A percentile compares a stretch with the other conserved stretches of the same genome.
These are phyloP conservation scores for Neurospora crassa DNA, from an alignment of 2,329 filamentous ascomycete genomes.

Conservation along the genomic window DNA sequence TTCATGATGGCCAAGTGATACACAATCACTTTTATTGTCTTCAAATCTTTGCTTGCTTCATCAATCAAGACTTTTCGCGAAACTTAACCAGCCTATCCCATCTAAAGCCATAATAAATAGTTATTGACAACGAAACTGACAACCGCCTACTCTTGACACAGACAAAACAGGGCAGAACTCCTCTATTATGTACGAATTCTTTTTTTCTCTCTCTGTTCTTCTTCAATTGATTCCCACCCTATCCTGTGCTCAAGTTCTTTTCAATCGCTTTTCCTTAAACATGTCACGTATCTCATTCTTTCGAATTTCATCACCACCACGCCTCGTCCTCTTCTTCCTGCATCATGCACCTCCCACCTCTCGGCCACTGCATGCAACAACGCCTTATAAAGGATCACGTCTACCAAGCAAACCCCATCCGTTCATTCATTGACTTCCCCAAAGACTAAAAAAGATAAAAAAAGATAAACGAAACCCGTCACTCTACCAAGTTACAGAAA, in stretches of 20 bases:
- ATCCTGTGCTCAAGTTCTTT: neutral
- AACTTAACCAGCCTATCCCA: neutral
- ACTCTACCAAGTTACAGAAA: slow-evolving; percentile 43
- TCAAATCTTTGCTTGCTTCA: neutral
- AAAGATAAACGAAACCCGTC: neutral
- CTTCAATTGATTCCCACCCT: neutral
- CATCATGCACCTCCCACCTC: neutral
- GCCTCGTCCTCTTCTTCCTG: neutral
- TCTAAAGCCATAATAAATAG: neutral
- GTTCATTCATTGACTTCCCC: neutral
- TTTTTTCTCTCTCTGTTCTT: neutral
- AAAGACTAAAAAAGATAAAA: neutral
- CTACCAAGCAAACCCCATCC: slow-evolving; percentile 1
- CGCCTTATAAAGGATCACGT: neutral
- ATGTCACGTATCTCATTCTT: neutral
- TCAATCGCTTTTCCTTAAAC: neutral
- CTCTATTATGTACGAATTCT: neutral
- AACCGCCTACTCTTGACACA: neutral
- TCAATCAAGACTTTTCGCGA: neutral
- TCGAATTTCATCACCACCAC: neutral
- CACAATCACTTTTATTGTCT: neutral
- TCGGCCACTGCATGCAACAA: neutral
- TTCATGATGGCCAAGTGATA: neutral
- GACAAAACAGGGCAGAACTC: neutral
- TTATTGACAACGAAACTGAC: neutral